Evolutionary conservation across 345 rosid species (phyloP).

Genomic region (Brassica cretica): DNA sequence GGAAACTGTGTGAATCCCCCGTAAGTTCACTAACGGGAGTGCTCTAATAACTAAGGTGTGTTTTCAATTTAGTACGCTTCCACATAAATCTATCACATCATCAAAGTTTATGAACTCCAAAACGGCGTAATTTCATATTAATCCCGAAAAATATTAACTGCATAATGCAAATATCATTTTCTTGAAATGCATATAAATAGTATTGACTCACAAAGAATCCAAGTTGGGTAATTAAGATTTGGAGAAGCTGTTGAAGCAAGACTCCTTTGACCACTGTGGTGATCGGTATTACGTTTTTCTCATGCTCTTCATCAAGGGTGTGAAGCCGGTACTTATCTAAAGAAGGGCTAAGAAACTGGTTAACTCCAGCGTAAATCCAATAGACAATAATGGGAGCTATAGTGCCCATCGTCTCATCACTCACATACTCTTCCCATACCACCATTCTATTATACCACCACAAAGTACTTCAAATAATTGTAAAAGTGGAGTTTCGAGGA

Average conservation of each 20-base stretch:
- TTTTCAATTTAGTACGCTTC: not conserved
- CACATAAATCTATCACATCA: not conserved
- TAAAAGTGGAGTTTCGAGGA: not conserved
- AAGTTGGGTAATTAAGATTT: not conserved
- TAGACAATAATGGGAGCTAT: slow-evolving; percentile 7
- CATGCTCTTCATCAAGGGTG: not conserved
- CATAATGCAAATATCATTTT: not conserved
- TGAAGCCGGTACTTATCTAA: slow-evolving; percentile 7
- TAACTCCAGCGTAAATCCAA: slow-evolving; percentile 6
- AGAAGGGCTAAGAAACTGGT: not conserved
- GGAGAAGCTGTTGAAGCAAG: slow-evolving; percentile 7
- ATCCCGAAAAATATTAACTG: not conserved
- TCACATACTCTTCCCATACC: not conserved
- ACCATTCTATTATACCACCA: not conserved
- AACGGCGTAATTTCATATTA: not conserved
- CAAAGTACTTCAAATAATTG: not conserved
- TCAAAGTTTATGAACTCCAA: not conserved
- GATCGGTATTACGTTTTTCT: not conserved
- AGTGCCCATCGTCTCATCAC: slow-evolving; percentile 8
- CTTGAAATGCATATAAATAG: not conserved
- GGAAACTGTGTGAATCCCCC: too few relatives aligned
- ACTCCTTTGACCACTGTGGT: not conserved
- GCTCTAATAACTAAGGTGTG: not conserved
- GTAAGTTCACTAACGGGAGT: too few relatives aligned
- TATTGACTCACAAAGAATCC: not conserved